These are phyloP conservation scores for Citrus hindsii DNA, from an alignment of 345 rosid genomes.

Conservation along the genomic window DNA sequence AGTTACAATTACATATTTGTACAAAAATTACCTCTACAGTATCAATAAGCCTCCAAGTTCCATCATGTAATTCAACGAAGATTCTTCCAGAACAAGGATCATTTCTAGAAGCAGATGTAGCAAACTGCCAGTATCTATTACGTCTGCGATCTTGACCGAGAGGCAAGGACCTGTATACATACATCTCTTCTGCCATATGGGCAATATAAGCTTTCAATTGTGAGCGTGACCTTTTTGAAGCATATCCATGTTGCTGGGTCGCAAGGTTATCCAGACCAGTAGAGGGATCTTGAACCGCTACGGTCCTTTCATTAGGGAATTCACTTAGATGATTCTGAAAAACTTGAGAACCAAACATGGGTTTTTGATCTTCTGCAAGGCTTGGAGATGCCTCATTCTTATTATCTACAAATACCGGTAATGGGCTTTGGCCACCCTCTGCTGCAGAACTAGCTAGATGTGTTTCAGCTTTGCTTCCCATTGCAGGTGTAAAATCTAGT, in stretches of 20 bases:
- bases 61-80: constrained; percentile 78
- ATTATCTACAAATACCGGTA: constrained; percentile 24
- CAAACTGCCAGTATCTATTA: constrained; percentile 96
- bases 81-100: constrained; percentile 92
- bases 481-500: constrained; percentile 45
- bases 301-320: constrained; percentile 40
- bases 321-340: constrained; percentile 42
- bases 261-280: constrained; percentile 49
- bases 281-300: constrained; percentile 43
- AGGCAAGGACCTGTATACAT: constrained; percentile 91
- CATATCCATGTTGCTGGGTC: constrained; percentile 59
- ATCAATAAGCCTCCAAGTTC: constrained; percentile 88
- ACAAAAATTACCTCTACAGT: constrained; percentile 63
- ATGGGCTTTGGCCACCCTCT: constrained; percentile 51
- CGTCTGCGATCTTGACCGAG: constrained; percentile 98
- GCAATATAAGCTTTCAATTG: constrained; percentile 84
- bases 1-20: not conserved
- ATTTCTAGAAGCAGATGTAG: constrained; percentile 76
- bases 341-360: constrained; percentile 37
- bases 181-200: constrained; percentile 92
- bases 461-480: constrained; percentile 51
- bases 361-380: constrained; percentile 50
- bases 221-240: constrained; percentile 84
- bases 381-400: constrained; percentile 54
- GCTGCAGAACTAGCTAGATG: constrained; percentile 30